phyloP scores from a whole-genome alignment of 2,329 filamentous ascomycete genomes.

The Exophiala oligosperma region DNA sequence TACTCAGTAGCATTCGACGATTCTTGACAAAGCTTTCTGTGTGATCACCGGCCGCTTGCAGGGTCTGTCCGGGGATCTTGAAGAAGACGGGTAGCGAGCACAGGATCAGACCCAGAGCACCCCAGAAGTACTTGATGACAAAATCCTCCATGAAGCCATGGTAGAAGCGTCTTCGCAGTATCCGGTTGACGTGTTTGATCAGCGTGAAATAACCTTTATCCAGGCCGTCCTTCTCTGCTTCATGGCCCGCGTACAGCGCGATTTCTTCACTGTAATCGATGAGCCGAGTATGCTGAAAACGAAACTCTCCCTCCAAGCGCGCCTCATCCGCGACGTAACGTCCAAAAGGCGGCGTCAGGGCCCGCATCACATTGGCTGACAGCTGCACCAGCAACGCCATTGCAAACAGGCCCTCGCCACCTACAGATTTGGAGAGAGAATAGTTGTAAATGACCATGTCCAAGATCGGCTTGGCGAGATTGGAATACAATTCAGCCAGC shows the following conservation, averaged over 20 bases:
- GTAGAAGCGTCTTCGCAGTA: conserved; percentile 84
- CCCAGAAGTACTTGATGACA: conserved; percentile 99
- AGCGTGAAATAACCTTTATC: conserved; percentile 99
- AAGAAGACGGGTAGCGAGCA: conserved; percentile 97
- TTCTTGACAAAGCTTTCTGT: conserved; percentile 87
- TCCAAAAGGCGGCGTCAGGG: conserved; percentile 91
- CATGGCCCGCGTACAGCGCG: conserved; percentile 86
- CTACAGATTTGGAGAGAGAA: conserved; percentile 89
- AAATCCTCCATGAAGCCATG: conserved; percentile 99
- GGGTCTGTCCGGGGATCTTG: conserved; percentile 73
- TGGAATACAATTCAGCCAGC: conserved; percentile 91
- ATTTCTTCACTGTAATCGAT: conserved; percentile 97
- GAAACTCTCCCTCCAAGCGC: conserved; percentile 89
- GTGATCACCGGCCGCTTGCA: conserved; percentile 51
- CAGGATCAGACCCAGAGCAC: conserved; percentile 82
- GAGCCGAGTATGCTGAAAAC: conserved; percentile 88
- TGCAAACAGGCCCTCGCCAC: conserved; percentile 90
- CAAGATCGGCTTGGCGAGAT: conserved; percentile 88
- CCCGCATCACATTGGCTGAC: conserved; percentile 89
- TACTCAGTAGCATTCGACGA: conserved; percentile 83
- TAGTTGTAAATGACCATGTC: conserved; percentile 98
- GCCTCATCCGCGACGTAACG: conserved; percentile 98
- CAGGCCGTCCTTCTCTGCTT: conserved; percentile 91
- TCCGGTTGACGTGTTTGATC: conserved; percentile 98
- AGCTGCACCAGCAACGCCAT: conserved; percentile 94